Evolutionary conservation across 495 filamentous ascomycete species (phyloP).

Genomic region (Lophium mytilinum): DNA sequence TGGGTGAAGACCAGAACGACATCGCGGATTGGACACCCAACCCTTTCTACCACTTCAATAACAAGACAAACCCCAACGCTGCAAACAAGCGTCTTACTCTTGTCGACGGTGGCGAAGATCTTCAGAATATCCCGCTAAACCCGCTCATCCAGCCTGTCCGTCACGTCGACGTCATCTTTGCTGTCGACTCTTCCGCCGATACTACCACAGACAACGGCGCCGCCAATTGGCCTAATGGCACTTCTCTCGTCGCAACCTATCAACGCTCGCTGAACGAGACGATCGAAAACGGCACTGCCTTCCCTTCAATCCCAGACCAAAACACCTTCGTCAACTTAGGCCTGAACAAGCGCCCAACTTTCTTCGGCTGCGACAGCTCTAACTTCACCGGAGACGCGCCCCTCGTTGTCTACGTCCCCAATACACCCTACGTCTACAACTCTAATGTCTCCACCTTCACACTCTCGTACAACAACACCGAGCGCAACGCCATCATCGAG

Average conservation of each 20-base stretch:
- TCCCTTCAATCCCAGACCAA: conserved; percentile 72
- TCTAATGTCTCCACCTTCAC: conserved; percentile 72
- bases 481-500: conserved; percentile 68
- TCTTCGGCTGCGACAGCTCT: conserved; percentile 78
- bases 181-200: conserved; percentile 79
- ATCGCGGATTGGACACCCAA: conserved; percentile 79
- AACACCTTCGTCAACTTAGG: conserved; percentile 84
- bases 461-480: conserved; percentile 47
- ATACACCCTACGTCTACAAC: conserved; percentile 63
- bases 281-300: conserved; percentile 73
- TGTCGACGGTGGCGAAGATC: conserved; percentile 80
- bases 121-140: conserved; percentile 80
- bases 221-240: conserved; percentile 74
- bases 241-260: conserved; percentile 75
- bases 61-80: conserved; percentile 52
- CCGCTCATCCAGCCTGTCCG: conserved; percentile 75
- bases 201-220: conserved; percentile 34
- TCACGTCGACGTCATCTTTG: conserved; percentile 83
- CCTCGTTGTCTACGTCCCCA: conserved; percentile 84
- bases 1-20: conserved; percentile 58
- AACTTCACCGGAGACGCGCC: conserved; percentile 59
- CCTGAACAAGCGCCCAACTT: conserved; percentile 77
- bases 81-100: conserved; percentile 54
- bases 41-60: conserved; percentile 71
- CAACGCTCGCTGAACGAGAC: conserved; percentile 52